Conservation (phyloP, 352 stramenopile species). For the Blastocystis sp. region DNA sequence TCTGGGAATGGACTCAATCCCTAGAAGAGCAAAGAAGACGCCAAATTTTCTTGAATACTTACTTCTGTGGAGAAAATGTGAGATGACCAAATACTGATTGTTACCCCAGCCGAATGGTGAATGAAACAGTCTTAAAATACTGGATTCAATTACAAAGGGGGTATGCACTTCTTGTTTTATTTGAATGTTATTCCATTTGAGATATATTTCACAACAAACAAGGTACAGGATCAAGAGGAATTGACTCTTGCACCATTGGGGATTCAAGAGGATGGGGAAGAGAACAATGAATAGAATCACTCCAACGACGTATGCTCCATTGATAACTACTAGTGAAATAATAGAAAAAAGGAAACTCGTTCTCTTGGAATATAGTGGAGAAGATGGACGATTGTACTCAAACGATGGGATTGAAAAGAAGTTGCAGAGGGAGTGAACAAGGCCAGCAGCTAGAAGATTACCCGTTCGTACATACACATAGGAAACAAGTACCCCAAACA, state of each 20-base stretch:
- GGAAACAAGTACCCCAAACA: slow-evolving; percentile 36
- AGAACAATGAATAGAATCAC: neutral
- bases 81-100: neutral
- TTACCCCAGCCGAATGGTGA: neutral
- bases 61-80: slow-evolving; percentile 52
- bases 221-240: neutral
- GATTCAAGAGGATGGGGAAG: slow-evolving; percentile 21
- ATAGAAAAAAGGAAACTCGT: neutral
- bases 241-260: neutral
- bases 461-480: slow-evolving; percentile 34
- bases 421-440: slow-evolving; percentile 4
- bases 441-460: neutral
- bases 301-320: neutral
- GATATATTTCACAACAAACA: slow-evolving; percentile 10
- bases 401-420: slow-evolving; percentile 37
- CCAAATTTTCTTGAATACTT: slow-evolving; percentile 3
- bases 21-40: neutral
- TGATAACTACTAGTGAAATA: neutral
- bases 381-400: neutral
- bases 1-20: neutral
- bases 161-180: neutral
- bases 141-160: neutral
- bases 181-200: neutral
- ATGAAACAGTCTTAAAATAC: neutral
- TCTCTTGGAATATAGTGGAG: slow-evolving; percentile 5